Evolutionary conservation across 2,329 filamentous ascomycete species (phyloP), one percentile per base, ranked within the genome.

Genomic region (Geosmithia putterillii): DNA sequence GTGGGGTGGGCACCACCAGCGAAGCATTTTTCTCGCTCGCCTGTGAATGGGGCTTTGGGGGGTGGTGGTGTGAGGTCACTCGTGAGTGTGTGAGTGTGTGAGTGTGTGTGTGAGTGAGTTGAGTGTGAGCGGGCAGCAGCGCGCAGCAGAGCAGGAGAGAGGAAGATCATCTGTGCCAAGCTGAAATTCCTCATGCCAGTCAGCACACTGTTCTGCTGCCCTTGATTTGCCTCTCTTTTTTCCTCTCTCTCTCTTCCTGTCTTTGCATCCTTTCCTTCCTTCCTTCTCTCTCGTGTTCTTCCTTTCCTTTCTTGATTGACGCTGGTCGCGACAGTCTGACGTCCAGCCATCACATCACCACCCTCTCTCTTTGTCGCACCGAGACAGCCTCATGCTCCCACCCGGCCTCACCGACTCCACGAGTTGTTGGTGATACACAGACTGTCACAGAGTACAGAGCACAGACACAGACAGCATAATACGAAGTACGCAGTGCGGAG

Each of bases 361-460:
- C n/a, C n/a, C n/a, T n/a, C n/a, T n/a, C n/a, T n/a, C n/a, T n/a
- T n/a, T n/a, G n/a, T n/a, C n/a, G n/a, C n/a, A n/a, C n/a, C n/a
- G n/a, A n/a, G n/a, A n/a, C n/a, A n/a, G n/a, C n/a, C n/a, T n/a
- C n/a, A n/a, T n/a, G n/a, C n/a, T n/a, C n/a, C n/a, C n/a, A n/a
- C n/a, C n/a, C n/a, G n/a, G n/a, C n/a, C n/a, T n/a, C n/a, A n/a
- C n/a, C n/a, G n/a, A n/a, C n/a, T n/a, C n/a, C n/a, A n/a, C n/a
- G n/a, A n/a, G n/a, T n/a, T n/a, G n/a, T n/a, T 37, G 32, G 40
- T 45, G 44, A 45, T 36, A 45, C 44, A 34, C 15, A 20, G 17
- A 21, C 39, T 35, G 44, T 38, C n/a, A 8, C 28, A 32, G 28
- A 3, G 10, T 25, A 10, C 23, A 6, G 23, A 25, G 23, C 7